A percentile compares a stretch with the other conserved stretches of the same genome.
Evolutionary conservation across 169 alveolate species (phyloP).

Genomic region (Theileria parva): DNA sequence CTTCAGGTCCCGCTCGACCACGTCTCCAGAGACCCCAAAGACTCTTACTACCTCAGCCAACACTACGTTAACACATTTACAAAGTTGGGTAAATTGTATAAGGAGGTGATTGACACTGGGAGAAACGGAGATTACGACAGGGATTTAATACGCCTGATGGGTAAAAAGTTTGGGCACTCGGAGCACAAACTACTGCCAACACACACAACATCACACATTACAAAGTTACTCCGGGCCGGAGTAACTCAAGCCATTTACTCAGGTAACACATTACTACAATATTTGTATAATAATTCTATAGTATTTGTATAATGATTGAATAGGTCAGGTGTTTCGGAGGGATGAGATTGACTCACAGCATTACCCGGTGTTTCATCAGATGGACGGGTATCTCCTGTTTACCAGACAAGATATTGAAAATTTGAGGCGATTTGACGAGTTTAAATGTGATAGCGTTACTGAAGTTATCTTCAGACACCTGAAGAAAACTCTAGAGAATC

Average conservation of each 20-base stretch:
- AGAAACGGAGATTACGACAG: slow-evolving; percentile 57
- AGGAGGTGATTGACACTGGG: slow-evolving; percentile 19
- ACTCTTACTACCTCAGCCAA: slow-evolving; percentile 81
- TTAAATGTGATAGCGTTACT: neutral
- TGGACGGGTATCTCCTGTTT: slow-evolving; percentile 81
- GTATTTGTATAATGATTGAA: no score
- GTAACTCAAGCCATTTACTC: slow-evolving; percentile 82
- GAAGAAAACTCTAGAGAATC: slow-evolving; percentile 76
- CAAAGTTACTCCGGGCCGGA: slow-evolving; percentile 76
- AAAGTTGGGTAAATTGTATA: neutral
- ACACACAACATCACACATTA: slow-evolving; percentile 88
- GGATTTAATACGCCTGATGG: slow-evolving; percentile 36
- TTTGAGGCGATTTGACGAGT: slow-evolving; percentile 27
- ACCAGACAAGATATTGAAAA: slow-evolving; percentile 33
- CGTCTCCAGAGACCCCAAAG: slow-evolving; percentile 82
- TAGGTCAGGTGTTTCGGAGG: slow-evolving; percentile 89
- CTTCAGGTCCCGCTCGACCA: slow-evolving; percentile 87
- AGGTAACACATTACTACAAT: no score
- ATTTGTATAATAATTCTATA: no score
- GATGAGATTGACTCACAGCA: slow-evolving; percentile 91
- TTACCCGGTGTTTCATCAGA: slow-evolving; percentile 91
- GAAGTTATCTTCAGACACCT: slow-evolving; percentile 52
- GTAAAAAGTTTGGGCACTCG: slow-evolving; percentile 32
- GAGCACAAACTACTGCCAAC: slow-evolving; percentile 79
- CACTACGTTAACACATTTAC: slow-evolving; percentile 57